Conservation (phyloP, 2,329 filamentous ascomycete genomes). For the Ascochyta pisi region DNA sequence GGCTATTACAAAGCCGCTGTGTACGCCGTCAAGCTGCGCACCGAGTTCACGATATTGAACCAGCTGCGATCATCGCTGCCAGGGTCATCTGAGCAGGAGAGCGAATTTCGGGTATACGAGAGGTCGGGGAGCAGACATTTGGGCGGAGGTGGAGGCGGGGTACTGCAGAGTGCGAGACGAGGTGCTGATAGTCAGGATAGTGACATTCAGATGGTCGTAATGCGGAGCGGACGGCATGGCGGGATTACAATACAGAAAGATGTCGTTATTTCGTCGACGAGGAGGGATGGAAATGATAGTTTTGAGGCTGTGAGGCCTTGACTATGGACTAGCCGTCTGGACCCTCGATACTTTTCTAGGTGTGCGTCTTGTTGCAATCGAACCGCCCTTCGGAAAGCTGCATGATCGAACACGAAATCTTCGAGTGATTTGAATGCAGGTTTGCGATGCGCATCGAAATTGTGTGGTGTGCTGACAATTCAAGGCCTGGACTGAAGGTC, state of each 20-base stretch:
- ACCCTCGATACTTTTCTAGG: background rate
- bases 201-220: conserved; percentile 16
- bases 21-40: conserved; percentile 56
- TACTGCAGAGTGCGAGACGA: conserved; percentile 4
- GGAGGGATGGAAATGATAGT: conserved; percentile 5
- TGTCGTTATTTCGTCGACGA: conserved; percentile 9
- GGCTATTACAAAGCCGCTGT: conserved; percentile 49
- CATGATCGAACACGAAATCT: background rate
- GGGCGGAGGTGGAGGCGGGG: conserved; percentile 11
- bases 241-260: conserved; percentile 18
- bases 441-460: background rate
- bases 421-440: background rate
- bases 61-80: conserved; percentile 27
- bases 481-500: background rate
- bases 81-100: conserved; percentile 12
- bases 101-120: conserved; percentile 17
- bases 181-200: conserved; percentile 6
- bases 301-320: conserved; percentile 13
- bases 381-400: background rate
- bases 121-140: conserved; percentile 51
- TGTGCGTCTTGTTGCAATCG: background rate
- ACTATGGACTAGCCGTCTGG: background rate
- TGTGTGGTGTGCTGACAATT: background rate
- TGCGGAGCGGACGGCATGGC: conserved; percentile 13
- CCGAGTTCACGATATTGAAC: conserved; percentile 62